Base-by-base conservation (phyloP, 208 protist genomes). In the Acanthamoeba lenticulata region DNA sequence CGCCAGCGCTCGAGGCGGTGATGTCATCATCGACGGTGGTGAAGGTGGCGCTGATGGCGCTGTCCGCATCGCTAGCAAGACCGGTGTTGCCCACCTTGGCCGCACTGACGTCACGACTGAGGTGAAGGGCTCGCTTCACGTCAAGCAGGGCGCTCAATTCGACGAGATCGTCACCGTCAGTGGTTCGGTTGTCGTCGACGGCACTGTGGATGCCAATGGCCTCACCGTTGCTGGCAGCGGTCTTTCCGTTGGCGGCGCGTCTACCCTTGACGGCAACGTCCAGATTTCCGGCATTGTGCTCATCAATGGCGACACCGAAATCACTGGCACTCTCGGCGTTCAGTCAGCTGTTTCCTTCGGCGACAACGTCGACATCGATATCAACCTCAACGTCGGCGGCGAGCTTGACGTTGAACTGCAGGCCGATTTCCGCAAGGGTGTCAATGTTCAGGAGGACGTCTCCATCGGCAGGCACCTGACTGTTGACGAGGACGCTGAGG, bases 401-500 rank as follows among this genome's bases (percentile, higher is more conserved):
- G 83, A 90, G 52, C 83, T 90, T 29, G 47, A 69, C 27, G 83
- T 62, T 1, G 49, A 90, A 27, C 83, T 69, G 34, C 83, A 72
- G 32, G 83, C 83, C 4, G 49, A 90, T 11, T 90, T 90, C 52
- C 34, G 44, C 15, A 90, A 69, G 36, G 83, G 57, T n/a, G 38
- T 90, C 49, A 38, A 69, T 36, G 32, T 90, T 24, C 42, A 32
- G 36, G 27, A 42, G 21, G 57, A 90, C 24, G 83, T 52, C 27
- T 90, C 45, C 52, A 24, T 90, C 32, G 47, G 52, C 5, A 47
- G 83, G 42, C 34, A 90, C 21, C 83, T 90, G 27, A 90, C 83
- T 0, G 83, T 90, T 9, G 83, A 90, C 11, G 83, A 90, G 83
- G 57, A 90, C 36, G 83, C 83, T 32, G 83, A 90, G 27, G 83